Base-by-base conservation (phyloP, 495 filamentous ascomycete genomes). In the Podospora anserina region DNA sequence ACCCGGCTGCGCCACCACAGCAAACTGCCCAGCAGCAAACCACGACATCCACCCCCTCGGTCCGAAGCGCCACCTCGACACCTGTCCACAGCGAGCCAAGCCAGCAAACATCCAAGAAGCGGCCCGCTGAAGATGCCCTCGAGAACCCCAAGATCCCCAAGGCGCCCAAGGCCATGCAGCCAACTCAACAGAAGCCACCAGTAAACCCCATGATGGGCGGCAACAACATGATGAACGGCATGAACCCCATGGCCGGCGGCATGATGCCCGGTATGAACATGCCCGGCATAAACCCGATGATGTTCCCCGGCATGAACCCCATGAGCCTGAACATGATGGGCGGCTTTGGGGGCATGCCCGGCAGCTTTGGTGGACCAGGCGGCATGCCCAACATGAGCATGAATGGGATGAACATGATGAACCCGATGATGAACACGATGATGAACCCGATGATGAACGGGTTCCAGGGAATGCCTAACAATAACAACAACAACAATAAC, bases 91-190 rank as follows among this genome's bases (percentile, higher is more conserved):
- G 76, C 26, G 83, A 82, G 30, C 77, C 81, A n/a, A 72, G 74
- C 16, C 71, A 78, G 26, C 39, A 49, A 49, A 64, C 63, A 56
- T 81, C 84, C 19, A 94, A 90, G 80, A 97, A 97, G 82, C 88
- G 95, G 18, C 84, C 90, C 13, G 93, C 93, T 49, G 91, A 96
- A 57, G 90, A 92, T 56, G 80, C 88, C 2, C 79, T 89, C 27
- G 82, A 85, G 58, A 90, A 89, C 72, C 83, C 87, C 44, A 89
- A 88, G 73, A 86, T 86, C 63, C 85, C 88, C 44, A 87, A 88
- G 61, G 84, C 79, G 19, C 85, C 85, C 2, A 86, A 86, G 71
- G 85, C 84, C 13, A 87, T 87, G 85, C 85, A 86, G 68, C 77
- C 82, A 71, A 68, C 71, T 18, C 81, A 84, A 63, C 77, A 76